Conservation (phyloP, 345 rosid genomes). For the Punica granatum region DNA sequence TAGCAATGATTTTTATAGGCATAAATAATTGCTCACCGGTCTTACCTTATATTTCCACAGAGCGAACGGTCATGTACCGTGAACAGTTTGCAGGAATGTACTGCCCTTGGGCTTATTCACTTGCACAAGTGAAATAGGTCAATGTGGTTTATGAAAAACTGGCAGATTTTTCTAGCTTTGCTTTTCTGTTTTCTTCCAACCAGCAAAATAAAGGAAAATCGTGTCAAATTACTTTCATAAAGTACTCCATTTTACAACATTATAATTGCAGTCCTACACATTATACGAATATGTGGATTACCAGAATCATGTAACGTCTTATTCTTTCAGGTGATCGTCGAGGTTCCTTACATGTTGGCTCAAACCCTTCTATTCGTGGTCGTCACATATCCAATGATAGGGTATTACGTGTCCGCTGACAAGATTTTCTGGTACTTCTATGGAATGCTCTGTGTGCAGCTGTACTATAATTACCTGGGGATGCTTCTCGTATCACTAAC, state of each 20-base stretch:
- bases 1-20: constrained; percentile 47
- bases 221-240: too few species aligned
- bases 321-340: constrained; percentile 42
- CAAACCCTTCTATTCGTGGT: constrained; percentile 33
- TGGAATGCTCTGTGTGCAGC: constrained; percentile 42
- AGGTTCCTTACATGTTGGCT: constrained; percentile 53
- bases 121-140: constrained; percentile 41
- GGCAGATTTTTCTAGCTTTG: too few species aligned
- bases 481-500: constrained; percentile 57
- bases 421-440: constrained; percentile 67
- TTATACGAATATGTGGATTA: too few species aligned
- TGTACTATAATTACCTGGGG: constrained; percentile 54
- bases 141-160: too few species aligned
- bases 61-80: constrained; percentile 59
- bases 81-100: constrained; percentile 86
- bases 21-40: constrained; percentile 57
- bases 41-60: constrained; percentile 43
- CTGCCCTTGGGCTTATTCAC: constrained; percentile 58
- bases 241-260: too few species aligned
- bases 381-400: constrained; percentile 64
- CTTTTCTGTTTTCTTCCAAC: too few species aligned
- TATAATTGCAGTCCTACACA: too few species aligned
- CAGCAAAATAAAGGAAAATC: too few species aligned
- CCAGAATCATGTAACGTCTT: background rate
- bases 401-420: constrained; percentile 35